A percentile compares a stretch with the other conserved stretches of the same genome.
These are phyloP conservation scores for Biscogniauxia marginata DNA, from an alignment of 2,329 filamentous ascomycete genomes.

Conservation along the genomic window DNA sequence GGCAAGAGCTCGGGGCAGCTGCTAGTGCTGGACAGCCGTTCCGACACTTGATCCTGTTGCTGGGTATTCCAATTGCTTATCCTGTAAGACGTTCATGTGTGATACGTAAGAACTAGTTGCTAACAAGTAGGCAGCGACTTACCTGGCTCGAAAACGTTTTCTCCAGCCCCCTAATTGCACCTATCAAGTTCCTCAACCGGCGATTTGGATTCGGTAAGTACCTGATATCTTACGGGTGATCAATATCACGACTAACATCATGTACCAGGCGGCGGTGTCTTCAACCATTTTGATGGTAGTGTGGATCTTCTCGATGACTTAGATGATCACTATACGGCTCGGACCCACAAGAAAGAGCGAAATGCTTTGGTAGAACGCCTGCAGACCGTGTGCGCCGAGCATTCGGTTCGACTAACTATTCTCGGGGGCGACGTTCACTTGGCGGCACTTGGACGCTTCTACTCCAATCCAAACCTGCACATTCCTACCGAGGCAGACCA, in stretches of 20 bases:
- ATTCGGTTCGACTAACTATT: conserved; percentile 87
- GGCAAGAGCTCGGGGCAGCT: conserved; percentile 69
- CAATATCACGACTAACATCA: background rate
- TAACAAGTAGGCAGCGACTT: conserved; percentile 55
- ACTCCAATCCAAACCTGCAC: conserved; percentile 78
- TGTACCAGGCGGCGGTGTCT: conserved; percentile 66
- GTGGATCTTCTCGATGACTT: conserved; percentile 90
- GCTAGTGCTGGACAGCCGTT: conserved; percentile 70
- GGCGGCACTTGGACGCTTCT: conserved; percentile 89
- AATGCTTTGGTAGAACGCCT: conserved; percentile 74
- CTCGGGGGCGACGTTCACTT: conserved; percentile 92
- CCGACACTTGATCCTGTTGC: conserved; percentile 81
- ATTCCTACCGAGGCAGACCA: conserved; percentile 80
- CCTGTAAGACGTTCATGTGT: conserved; percentile 57
- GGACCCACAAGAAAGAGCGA: conserved; percentile 87
- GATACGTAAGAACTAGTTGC: conserved; percentile 15
- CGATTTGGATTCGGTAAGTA: conserved; percentile 71
- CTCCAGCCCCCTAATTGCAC: conserved; percentile 79
- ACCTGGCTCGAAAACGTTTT: conserved; percentile 98
- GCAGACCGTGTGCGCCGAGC: conserved; percentile 79
- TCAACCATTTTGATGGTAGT: conserved; percentile 92
- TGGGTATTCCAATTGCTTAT: conserved; percentile 86
- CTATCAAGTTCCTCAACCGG: conserved; percentile 85
- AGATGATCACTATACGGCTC: conserved; percentile 94
- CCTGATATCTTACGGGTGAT: too few relatives aligned